phyloP scores from a whole-genome alignment of 108 stramenopile species.

The Cyclotella choctawhatcheeana region DNA sequence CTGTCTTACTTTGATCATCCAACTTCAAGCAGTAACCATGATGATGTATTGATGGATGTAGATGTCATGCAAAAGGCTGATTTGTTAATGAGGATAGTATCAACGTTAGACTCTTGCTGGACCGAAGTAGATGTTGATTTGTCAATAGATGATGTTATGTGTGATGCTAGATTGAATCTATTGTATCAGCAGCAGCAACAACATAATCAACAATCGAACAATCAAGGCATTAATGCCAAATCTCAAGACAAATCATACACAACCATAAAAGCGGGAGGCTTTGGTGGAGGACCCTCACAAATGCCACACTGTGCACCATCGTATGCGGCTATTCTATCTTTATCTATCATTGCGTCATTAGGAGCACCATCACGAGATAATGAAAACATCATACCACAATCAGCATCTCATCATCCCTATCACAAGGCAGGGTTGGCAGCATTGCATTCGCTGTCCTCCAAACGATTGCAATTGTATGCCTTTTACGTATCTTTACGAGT shows the following conservation, averaged over 20 bases:
- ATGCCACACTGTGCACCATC: conserved; percentile 96
- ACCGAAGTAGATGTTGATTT: conserved; percentile 25
- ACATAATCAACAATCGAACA: background rate
- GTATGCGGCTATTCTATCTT: conserved; percentile 87
- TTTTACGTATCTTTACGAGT: conserved; percentile 69
- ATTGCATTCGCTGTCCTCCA: conserved; percentile 37
- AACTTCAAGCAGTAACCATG: background rate
- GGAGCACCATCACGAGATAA: background rate
- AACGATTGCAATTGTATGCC: conserved; percentile 61
- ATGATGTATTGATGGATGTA: conserved; percentile 12
- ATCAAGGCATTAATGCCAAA: background rate
- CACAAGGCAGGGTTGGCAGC: conserved; percentile 38
- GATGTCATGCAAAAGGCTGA: conserved; percentile 29
- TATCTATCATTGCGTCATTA: conserved; percentile 68
- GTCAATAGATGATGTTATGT: conserved; percentile 5
- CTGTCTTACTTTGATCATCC: conserved; percentile 61
- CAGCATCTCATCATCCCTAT: conserved; percentile 6
- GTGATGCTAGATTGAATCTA: conserved; percentile 23
- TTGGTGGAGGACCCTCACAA: conserved; percentile 95
- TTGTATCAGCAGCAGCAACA: conserved; percentile 16
- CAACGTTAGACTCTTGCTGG: conserved; percentile 73
- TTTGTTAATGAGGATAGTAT: conserved; percentile 59
- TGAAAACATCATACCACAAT: too few species aligned
- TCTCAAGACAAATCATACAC: background rate
- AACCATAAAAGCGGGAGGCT: conserved; percentile 76